Conservation (phyloP, 352 stramenopile species). For the Peronospora tabacina region DNA sequence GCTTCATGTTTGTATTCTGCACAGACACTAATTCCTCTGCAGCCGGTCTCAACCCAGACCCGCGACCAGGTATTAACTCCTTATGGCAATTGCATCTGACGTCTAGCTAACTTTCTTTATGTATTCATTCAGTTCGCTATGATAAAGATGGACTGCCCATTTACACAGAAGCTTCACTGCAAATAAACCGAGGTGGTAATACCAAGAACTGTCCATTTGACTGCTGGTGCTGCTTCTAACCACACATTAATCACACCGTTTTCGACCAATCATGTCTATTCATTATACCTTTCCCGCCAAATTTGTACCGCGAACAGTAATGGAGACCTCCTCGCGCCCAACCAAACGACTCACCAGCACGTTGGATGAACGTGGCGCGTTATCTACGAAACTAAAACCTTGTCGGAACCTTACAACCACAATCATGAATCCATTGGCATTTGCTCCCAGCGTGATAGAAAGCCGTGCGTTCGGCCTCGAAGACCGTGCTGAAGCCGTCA, state of each 20-base stretch:
- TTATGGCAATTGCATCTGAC: background rate
- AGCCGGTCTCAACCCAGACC: slow-evolving; percentile 56
- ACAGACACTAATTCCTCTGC: slow-evolving; percentile 75
- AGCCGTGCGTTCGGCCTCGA: slow-evolving; percentile 66
- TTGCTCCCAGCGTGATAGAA: slow-evolving; percentile 32
- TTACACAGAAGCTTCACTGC: slow-evolving; percentile 77
- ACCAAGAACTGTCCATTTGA: slow-evolving; percentile 86
- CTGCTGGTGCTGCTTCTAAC: slow-evolving; percentile 87
- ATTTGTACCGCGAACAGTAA: slow-evolving; percentile 11
- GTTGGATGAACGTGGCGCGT: slow-evolving; percentile 4
- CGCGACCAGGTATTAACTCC: slow-evolving; percentile 47
- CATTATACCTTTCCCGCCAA: slow-evolving; percentile 10
- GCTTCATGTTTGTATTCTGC: slow-evolving; percentile 1
- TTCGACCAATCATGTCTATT: slow-evolving; percentile 10
- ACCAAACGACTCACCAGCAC: slow-evolving; percentile 13
- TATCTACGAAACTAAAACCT: slow-evolving; percentile 6
- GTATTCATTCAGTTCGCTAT: slow-evolving; percentile 51
- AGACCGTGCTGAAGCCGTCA: slow-evolving; percentile 68
- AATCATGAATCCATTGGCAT: slow-evolving; percentile 3
- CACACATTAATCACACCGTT: slow-evolving; percentile 1
- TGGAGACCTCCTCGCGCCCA: slow-evolving; percentile 2
- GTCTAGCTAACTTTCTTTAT: slow-evolving; percentile 3
- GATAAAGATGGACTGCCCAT: slow-evolving; percentile 82
- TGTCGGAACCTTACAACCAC: background rate
- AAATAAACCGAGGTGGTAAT: slow-evolving; percentile 76